These are phyloP conservation scores for Ceratocystis papillata DNA, from an alignment of 2,329 filamentous ascomycete species.

Conservation along the genomic window DNA sequence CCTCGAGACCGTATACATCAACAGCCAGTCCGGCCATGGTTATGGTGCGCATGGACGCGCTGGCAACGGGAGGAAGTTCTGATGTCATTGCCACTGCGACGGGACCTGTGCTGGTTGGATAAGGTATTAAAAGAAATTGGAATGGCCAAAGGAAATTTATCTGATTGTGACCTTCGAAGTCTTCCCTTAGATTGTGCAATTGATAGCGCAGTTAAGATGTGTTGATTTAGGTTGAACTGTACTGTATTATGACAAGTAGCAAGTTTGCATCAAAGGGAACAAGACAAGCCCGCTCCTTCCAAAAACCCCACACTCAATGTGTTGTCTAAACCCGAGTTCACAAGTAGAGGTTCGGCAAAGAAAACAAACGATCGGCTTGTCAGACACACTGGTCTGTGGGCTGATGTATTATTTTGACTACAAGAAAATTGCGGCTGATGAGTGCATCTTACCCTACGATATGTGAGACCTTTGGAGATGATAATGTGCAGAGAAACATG, in stretches of 20 bases:
- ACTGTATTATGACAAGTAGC: background rate
- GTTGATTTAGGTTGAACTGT: background rate
- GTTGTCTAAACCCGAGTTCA: background rate
- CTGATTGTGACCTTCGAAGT: background rate
- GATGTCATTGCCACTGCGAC: slow-evolving; percentile 7
- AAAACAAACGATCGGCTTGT: background rate
- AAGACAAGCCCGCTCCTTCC: background rate
- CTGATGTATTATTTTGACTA: background rate
- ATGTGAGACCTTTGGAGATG: background rate
- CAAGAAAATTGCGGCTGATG: background rate
- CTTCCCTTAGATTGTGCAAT: background rate
- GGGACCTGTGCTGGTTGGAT: background rate
- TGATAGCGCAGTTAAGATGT: too few relatives aligned
- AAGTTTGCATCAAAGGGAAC: background rate
- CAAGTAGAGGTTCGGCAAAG: background rate
- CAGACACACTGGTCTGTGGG: background rate
- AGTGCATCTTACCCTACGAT: background rate
- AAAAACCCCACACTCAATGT: background rate
- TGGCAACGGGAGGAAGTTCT: slow-evolving; percentile 28
- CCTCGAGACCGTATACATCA: slow-evolving; percentile 69
- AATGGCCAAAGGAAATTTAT: background rate
- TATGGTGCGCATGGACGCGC: slow-evolving; percentile 53
- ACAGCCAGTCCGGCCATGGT: slow-evolving; percentile 68
- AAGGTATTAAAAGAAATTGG: background rate
- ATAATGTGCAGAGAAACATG: background rate